These are phyloP conservation scores for Myrica gale DNA, from an alignment of 306 rosid genomes.

Conservation along the genomic window DNA sequence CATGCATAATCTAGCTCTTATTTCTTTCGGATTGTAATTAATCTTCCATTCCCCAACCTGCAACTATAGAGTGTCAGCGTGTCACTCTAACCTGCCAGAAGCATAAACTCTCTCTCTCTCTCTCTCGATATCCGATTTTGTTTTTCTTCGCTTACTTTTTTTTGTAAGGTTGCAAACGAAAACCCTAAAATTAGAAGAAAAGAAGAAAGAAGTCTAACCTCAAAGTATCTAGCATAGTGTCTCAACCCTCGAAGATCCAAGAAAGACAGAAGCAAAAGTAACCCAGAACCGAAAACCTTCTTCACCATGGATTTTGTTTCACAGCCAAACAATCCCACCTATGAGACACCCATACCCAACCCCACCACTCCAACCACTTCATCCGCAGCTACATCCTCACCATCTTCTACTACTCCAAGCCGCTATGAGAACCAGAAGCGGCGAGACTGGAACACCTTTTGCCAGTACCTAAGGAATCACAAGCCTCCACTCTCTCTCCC, in stretches of 20 bases:
- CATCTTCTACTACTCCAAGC: conserved; percentile 48
- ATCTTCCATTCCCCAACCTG: not conserved
- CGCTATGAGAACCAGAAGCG: conserved; percentile 92
- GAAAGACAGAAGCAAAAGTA: not conserved
- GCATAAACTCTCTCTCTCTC: conserved; percentile 18
- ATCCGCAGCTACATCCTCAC: not conserved
- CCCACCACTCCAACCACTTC: not conserved
- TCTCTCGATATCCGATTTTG: conserved; percentile 5
- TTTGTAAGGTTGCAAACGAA: not conserved
- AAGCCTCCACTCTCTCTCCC: conserved; percentile 61
- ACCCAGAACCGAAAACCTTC: not conserved
- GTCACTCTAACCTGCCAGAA: not conserved
- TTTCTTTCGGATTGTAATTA: not conserved
- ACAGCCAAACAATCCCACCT: conserved; percentile 31
- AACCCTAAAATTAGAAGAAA: conserved; percentile 34
- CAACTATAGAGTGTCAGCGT: not conserved
- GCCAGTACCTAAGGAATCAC: conserved; percentile 84
- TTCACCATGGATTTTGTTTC: conserved; percentile 60
- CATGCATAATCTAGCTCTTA: conserved; percentile 35
- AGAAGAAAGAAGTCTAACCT: not conserved
- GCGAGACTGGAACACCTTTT: conserved; percentile 94
- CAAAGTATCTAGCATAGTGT: not conserved
- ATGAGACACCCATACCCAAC: conserved; percentile 7
- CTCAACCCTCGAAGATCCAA: not conserved
- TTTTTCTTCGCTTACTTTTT: not conserved